Evolutionary conservation across 73 alveolate genomes (phyloP).

Genomic region (Symbiodinium natans): DNA sequence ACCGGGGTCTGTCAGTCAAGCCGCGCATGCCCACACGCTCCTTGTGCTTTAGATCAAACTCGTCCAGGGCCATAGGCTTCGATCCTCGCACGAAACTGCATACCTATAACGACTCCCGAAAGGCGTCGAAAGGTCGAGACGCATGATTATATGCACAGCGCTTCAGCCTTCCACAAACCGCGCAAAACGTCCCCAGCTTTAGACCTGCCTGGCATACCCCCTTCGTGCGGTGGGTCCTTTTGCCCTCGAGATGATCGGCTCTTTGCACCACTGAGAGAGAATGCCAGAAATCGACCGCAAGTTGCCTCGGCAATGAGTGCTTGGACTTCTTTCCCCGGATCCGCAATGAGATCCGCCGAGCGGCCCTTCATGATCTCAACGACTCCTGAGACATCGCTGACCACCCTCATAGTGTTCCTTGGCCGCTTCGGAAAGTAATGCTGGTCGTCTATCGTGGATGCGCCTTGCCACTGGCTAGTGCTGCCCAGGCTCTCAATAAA

Average conservation of each 20-base stretch:
- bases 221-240: no score
- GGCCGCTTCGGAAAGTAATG: neutral
- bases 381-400: conserved; percentile 88
- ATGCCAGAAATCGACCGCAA: conserved; percentile 78
- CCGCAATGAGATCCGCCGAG: neutral
- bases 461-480: neutral
- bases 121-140: no score
- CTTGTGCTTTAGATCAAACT: conserved; percentile 97
- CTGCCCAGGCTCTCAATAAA: conserved; percentile 56
- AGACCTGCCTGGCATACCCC: no score
- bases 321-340: no score
- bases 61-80: conserved; percentile 99
- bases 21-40: conserved; percentile 94
- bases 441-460: neutral
- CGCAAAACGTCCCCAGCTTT: no score
- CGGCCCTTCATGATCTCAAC: conserved; percentile 93
- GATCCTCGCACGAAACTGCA: conserved; percentile 15
- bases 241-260: conserved; percentile 86
- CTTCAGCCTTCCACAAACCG: no score
- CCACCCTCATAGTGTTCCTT: conserved; percentile 54
- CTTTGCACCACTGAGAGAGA: conserved; percentile 94
- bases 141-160: no score
- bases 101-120: no score
- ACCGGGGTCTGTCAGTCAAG: conserved; percentile 11
- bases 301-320: conserved; percentile 58